These are phyloP conservation scores for Lodderomyces metapsilosis DNA, from an alignment of 1,139 yeast genomes.

Conservation along the genomic window DNA sequence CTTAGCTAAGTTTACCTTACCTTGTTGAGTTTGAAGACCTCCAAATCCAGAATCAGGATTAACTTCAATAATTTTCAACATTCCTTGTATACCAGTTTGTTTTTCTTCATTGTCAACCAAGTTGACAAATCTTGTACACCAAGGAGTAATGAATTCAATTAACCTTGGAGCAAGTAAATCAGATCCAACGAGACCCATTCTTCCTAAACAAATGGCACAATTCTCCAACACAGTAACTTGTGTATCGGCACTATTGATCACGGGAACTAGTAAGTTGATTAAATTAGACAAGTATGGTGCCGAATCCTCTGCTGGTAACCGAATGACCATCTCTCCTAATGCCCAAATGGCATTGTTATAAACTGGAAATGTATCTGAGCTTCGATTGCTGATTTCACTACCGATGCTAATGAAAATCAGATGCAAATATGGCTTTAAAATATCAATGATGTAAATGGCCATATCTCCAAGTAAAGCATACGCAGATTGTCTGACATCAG, in stretches of 20 bases:
- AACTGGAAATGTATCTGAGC: constrained; percentile 56
- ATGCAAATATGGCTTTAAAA: constrained; percentile 57
- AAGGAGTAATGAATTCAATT: constrained; percentile 53
- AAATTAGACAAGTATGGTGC: constrained; percentile 62
- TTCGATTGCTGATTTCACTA: constrained; percentile 59
- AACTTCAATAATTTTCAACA: constrained; percentile 60
- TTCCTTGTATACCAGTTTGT: constrained; percentile 75
- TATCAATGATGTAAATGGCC: constrained; percentile 60
- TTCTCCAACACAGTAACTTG: constrained; percentile 75
- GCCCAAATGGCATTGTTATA: constrained; percentile 94
- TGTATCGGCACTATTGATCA: constrained; percentile 57
- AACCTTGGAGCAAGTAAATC: constrained; percentile 55
- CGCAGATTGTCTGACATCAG: constrained; percentile 90
- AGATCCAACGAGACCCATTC: constrained; percentile 68
- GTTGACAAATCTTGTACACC: constrained; percentile 67
- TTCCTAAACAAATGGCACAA: constrained; percentile 90
- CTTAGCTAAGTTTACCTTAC: constrained; percentile 48
- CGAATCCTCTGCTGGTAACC: constrained; percentile 49
- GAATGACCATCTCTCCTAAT: constrained; percentile 78
- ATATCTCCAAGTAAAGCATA: constrained; percentile 90
- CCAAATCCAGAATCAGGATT: constrained; percentile 67
- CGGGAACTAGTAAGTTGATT: constrained; percentile 61
- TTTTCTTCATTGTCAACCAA: constrained; percentile 78
- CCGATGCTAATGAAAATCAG: constrained; percentile 63
- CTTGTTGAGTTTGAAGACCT: constrained; percentile 44